Evolutionary conservation across 2,329 filamentous ascomycete species (phyloP).

Genomic region (Colletotrichum spaethianum): DNA sequence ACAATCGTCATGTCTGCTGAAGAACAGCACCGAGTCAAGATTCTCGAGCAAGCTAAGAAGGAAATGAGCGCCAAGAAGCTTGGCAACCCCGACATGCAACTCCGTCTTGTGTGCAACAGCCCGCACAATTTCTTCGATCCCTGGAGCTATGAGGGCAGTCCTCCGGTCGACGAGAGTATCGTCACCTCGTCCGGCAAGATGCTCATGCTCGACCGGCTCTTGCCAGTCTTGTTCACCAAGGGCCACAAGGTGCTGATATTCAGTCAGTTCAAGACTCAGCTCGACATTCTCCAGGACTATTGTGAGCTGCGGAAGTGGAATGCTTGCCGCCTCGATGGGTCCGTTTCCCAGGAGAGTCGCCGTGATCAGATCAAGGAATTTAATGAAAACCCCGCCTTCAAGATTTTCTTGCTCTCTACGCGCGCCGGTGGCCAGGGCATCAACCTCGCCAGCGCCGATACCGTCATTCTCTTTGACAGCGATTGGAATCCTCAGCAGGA

Average conservation of each 20-base stretch:
- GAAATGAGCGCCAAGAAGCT: slow-evolving; percentile 93
- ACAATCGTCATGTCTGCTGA: slow-evolving; percentile 62
- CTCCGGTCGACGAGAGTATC: slow-evolving; percentile 81
- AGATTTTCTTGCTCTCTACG: slow-evolving; percentile 90
- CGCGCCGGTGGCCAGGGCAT: slow-evolving; percentile 95
- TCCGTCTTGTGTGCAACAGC: slow-evolving; percentile 91
- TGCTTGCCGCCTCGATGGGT: slow-evolving; percentile 91
- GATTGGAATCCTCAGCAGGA: slow-evolving; percentile 98
- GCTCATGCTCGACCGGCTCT: slow-evolving; percentile 89
- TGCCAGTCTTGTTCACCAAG: slow-evolving; percentile 79
- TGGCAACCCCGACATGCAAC: slow-evolving; percentile 92
- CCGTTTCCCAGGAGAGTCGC: slow-evolving; percentile 81
- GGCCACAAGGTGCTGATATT: slow-evolving; percentile 96
- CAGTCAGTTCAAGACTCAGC: slow-evolving; percentile 94
- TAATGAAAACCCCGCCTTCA: slow-evolving; percentile 75
- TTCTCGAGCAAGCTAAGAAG: slow-evolving; percentile 84
- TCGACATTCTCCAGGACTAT: slow-evolving; percentile 93
- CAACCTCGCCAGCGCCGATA: slow-evolving; percentile 92
- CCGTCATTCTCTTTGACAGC: slow-evolving; percentile 90
- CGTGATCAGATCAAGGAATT: slow-evolving; percentile 81
- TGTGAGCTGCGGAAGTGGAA: slow-evolving; percentile 86
- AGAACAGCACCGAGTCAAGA: slow-evolving; percentile 76
- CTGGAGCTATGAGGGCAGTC: slow-evolving; percentile 74
- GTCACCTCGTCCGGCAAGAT: slow-evolving; percentile 95
- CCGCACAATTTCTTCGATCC: slow-evolving; percentile 98